A percentile compares a stretch with the other conserved stretches of the same genome.
Conservation (phyloP, 2,329 filamentous ascomycete species). For the Clarireedia hainanense region DNA sequence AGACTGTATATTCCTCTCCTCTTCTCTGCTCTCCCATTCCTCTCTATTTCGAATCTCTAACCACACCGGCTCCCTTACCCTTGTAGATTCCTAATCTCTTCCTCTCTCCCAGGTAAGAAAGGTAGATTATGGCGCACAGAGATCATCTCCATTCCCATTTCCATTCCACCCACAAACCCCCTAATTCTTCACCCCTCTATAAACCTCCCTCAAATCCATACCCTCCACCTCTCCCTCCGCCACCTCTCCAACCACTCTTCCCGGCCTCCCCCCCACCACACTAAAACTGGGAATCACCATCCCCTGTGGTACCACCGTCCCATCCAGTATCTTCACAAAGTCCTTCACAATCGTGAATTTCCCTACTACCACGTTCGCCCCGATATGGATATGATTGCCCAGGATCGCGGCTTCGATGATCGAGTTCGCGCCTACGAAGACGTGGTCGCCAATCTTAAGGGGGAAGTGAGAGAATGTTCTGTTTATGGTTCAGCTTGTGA, state of each 20-base stretch:
- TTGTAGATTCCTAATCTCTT: background rate
- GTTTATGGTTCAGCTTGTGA: background rate
- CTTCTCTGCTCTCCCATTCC: too few relatives aligned
- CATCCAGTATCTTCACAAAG: constrained; percentile 80
- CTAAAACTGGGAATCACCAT: constrained; percentile 93
- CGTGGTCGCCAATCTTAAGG: constrained; percentile 88
- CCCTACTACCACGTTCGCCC: constrained; percentile 66
- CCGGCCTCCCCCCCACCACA: constrained; percentile 79
- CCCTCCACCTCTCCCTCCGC: constrained; percentile 60
- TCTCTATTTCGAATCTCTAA: background rate
- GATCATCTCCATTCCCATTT: background rate
- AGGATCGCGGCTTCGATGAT: constrained; percentile 79
- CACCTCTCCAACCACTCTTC: constrained; percentile 72
- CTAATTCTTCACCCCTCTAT: constrained; percentile 53
- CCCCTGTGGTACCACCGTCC: constrained; percentile 72
- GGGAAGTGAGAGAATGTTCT: constrained; percentile 72
- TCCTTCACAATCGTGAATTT: constrained; percentile 92
- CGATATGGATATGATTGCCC: constrained; percentile 80
- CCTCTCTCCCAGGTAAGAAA: background rate
- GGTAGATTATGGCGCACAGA: too few relatives aligned
- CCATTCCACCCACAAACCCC: background rate
- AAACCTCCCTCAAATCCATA: constrained; percentile 56
- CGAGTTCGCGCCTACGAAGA: constrained; percentile 71
- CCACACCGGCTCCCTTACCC: background rate
- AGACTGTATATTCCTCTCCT: too few relatives aligned